Percentiles rank a stretch among this genome's conserved stretches.
Evolutionary conservation across 2,329 filamentous ascomycete species (phyloP).

Genomic region (Curvularia sp.): DNA sequence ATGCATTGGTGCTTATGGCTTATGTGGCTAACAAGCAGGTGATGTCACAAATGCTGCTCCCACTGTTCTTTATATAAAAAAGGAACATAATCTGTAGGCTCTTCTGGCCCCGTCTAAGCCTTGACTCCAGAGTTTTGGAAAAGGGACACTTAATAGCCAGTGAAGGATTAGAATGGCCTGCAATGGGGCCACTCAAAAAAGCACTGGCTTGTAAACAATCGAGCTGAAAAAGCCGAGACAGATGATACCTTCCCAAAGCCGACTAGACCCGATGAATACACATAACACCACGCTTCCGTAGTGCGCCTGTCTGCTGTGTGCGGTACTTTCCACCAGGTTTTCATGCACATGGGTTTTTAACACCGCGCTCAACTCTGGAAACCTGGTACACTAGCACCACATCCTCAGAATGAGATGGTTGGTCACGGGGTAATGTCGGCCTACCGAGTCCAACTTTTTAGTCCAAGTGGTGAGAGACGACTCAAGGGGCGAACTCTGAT

Average conservation of each 20-base stretch:
- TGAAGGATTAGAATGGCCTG: not conserved
- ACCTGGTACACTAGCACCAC: not conserved
- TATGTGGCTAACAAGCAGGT: not conserved
- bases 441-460: not conserved
- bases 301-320: not conserved
- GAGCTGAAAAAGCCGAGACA: not conserved
- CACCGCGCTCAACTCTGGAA: not conserved
- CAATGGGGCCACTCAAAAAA: not conserved
- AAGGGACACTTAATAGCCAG: not conserved
- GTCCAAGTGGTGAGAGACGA: no score
- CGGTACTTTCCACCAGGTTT: not conserved
- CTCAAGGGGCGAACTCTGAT: not conserved
- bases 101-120: not conserved
- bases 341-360: not conserved
- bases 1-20: not conserved
- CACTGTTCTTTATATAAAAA: not conserved
- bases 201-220: not conserved
- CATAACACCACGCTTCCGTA: not conserved
- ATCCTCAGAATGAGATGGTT: not conserved
- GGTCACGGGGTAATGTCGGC: not conserved
- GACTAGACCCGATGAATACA: not conserved
- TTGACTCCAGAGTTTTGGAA: not conserved
- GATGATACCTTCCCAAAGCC: not conserved
- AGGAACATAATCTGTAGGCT: not conserved
- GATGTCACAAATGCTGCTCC: not conserved